Conservation (phyloP, 2,329 filamentous ascomycete species). For the Fusarium sulawesiense region DNA sequence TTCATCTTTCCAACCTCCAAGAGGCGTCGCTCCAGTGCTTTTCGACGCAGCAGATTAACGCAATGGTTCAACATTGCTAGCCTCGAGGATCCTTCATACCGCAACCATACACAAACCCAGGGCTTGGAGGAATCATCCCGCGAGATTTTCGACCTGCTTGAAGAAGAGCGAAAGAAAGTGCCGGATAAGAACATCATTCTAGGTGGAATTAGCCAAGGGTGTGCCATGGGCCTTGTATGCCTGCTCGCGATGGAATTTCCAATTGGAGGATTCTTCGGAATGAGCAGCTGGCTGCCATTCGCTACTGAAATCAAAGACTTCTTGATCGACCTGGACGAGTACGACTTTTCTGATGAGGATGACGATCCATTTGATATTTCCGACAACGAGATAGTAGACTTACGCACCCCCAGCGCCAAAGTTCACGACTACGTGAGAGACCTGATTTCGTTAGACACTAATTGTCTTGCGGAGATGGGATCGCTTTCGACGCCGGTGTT, state of each 20-base stretch:
- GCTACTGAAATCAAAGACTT: conserved; percentile 49
- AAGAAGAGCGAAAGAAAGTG: conserved; percentile 48
- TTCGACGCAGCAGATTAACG: conserved; percentile 57
- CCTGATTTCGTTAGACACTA: conserved; percentile 40
- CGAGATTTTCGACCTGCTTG: conserved; percentile 52
- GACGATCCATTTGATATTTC: conserved; percentile 42
- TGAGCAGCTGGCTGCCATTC: conserved; percentile 61
- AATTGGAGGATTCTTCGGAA: conserved; percentile 59
- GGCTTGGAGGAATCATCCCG: conserved; percentile 57
- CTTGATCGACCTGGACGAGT: no score
- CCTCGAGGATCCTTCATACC: conserved; percentile 54
- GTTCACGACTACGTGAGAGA: conserved; percentile 49
- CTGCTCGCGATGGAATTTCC: conserved; percentile 54
- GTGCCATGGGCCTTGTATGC: conserved; percentile 57
- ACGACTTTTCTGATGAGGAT: conserved; percentile 1
- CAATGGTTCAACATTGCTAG: conserved; percentile 65
- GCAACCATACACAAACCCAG: conserved; percentile 56
- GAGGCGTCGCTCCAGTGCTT: conserved; percentile 56
- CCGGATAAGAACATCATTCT: conserved; percentile 57
- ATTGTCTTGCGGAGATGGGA: conserved; percentile 10
- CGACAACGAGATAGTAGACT: not conserved
- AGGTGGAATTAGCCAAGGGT: conserved; percentile 66
- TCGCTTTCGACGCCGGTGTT: conserved; percentile 53
- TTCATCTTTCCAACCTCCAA: conserved; percentile 65
- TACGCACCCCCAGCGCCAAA: conserved; percentile 33